phyloP scores from a whole-genome alignment of 345 rosid genomes.

The Ailanthus altissimus region DNA sequence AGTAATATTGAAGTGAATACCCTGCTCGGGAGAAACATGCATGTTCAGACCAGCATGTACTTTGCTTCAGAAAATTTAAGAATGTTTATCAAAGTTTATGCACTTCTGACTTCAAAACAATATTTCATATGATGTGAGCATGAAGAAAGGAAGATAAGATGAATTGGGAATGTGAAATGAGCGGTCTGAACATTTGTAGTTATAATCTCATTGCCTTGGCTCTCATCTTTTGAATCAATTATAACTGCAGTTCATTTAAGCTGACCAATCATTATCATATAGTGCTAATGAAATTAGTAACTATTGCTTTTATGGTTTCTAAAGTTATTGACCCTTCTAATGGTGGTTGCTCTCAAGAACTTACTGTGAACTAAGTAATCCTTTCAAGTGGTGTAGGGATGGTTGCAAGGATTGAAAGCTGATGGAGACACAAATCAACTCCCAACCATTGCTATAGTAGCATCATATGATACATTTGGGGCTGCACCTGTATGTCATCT shows the following conservation, averaged over 20 bases:
- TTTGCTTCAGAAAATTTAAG: background rate
- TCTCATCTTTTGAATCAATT: background rate
- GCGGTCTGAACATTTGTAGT: background rate
- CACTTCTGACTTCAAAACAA: background rate
- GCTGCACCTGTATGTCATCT: constrained; percentile 86
- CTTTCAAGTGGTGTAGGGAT: constrained; percentile 61
- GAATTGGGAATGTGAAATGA: background rate
- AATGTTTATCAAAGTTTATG: background rate
- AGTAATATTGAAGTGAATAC: background rate
- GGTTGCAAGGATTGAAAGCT: constrained; percentile 88
- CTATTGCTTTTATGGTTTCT: constrained; percentile 5
- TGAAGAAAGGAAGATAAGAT: background rate
- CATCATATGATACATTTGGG: constrained; percentile 95
- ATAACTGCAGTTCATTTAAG: background rate
- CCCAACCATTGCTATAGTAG: constrained; percentile 93
- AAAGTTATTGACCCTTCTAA: constrained; percentile 1
- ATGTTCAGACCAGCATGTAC: background rate
- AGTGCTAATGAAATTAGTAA: background rate
- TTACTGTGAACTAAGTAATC: constrained; percentile 20
- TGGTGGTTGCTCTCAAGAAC: constrained; percentile 15
- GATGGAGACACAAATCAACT: constrained; percentile 91
- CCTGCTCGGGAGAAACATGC: too few relatives aligned
- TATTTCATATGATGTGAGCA: background rate
- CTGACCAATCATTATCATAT: background rate
- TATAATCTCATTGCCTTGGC: background rate